Base-by-base conservation (phyloP, 495 filamentous ascomycete species). In the Aspergillus wentii region DNA sequence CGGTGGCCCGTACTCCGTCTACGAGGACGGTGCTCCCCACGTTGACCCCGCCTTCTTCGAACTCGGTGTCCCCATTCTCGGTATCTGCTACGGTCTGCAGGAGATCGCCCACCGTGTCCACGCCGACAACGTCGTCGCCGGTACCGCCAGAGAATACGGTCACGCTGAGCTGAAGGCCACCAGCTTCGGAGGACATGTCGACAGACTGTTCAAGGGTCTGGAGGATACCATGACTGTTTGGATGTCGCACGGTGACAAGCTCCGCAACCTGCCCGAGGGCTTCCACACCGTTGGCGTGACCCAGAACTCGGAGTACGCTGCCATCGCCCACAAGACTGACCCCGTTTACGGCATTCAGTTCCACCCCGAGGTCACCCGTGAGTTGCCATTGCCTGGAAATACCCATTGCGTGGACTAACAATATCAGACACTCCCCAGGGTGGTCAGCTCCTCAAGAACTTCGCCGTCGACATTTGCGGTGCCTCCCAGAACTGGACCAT, bases 201-300 rank as follows among this genome's bases (percentile, higher is more conserved):
- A 91, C 54, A 66, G 66, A 27, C 75, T 95, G 17, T 94, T 94
- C 49, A 57, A 73, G 5, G 85, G 77, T 5, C 54, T 94, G 0
- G 78, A 76, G 30, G 75, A 82, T 40, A 60, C 77, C 22, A 65
- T 83, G 37, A 75, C 85, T 48, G 78, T 84, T 5, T 94, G 78
- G 73, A 95, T 95, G 89, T 85, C 79, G 41, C 89, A 95, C 54
- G 80, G 79, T 23, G 89, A 95, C 53, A 92, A 94, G 67, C 74
- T 95, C 3, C 71, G 66, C 15, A 61, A 76, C 21, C 68, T 95
- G 14, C 89, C 89, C 11, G 65, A 78, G 5, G 71, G 69, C 4
- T 95, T 91, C 62, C 55, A 74, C 32, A 77, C 73, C 16, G 78
- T 95, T 33, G 89, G 85, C 15, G 81, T 70, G 5, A 86, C 88